Evolutionary conservation across 2,329 filamentous ascomycete genomes (phyloP), one percentile per base, ranked within the genome.

Genomic region (Neoascochyta sp.): DNA sequence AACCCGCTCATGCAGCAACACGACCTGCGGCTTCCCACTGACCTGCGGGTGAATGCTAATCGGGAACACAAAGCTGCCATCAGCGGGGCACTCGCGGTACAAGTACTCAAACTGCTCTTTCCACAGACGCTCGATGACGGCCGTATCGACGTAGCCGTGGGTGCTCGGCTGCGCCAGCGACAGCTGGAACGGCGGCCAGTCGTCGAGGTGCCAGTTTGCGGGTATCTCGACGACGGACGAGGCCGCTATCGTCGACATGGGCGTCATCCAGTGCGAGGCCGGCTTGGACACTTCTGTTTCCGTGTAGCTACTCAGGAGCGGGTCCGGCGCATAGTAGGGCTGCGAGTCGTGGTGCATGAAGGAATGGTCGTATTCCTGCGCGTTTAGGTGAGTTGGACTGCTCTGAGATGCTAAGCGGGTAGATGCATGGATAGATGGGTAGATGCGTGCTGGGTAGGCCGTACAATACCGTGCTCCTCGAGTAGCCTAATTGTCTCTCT

Each of bases 151-250:
- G 34, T 55, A 69, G 3, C 68, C 66, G 32, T 69, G 61, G 1
- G 69, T 75, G 40, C 81, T 81, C 1, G 78, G 63, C 1, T 75
- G 68, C 2, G 69, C 70, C 10, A 58, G 51, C 22, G 47, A 57
- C 15, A 57, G 53, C 45, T 63, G 60, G 34, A 68, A 56, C 2
- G 65, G 63, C 26, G 66, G 67, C 67, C 67, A 70, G 41, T 71
- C 69, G 43, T 71, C 68, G 6, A 82, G 38, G 37, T 69, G 60
- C 68, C 67, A 71, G 27, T 65, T 69, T 10, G 65, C 64, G 1
- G 68, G 68, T 16, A 71, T 61, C 34, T 69, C 66, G 17, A 71
- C 66, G 8, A 71, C 50, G 7, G 53, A 54, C 14, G 50, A 49
- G 4, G 52, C 33, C 20, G 47, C 43, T 4, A 63, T 27, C 3